Evolutionary conservation across 768 basidiomycete species (phyloP).

Genomic region (Termitomyces eurrhizus): DNA sequence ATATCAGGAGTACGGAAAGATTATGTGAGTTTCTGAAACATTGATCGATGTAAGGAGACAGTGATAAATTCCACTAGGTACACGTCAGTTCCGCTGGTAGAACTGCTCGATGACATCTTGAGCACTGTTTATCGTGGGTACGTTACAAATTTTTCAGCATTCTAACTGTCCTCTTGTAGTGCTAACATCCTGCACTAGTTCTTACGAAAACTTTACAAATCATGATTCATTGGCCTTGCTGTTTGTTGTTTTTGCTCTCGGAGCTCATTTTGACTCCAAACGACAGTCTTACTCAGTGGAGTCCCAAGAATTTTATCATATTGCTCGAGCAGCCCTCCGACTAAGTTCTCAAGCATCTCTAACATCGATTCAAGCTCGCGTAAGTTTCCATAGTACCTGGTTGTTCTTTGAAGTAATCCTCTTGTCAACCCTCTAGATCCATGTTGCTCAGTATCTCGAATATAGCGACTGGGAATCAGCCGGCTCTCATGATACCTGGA

Average conservation of each 20-base stretch:
- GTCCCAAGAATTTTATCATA: conserved; percentile 58
- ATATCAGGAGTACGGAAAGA: conserved; percentile 61
- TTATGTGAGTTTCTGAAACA: conserved; percentile 37
- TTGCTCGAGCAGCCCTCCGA: conserved; percentile 50
- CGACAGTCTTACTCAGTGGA: conserved; percentile 45
- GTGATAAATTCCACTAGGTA: conserved; percentile 34
- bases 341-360: conserved; percentile 53
- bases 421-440: conserved; percentile 20
- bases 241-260: conserved; percentile 65
- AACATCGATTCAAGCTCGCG: conserved; percentile 51
- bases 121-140: conserved; percentile 53
- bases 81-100: conserved; percentile 46
- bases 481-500: conserved; percentile 47
- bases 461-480: conserved; percentile 47
- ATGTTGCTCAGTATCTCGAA: conserved; percentile 50
- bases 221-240: conserved; percentile 59
- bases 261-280: conserved; percentile 53
- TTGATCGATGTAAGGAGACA: neutral
- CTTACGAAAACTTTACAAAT: conserved; percentile 32
- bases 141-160: neutral
- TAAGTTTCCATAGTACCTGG: conserved; percentile 24
- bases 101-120: conserved; percentile 56
- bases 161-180: neutral
- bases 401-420: neutral
- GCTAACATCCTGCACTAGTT: conserved; percentile 22